A percentile compares a stretch with the other conserved stretches of the same genome.
phyloP scores from a whole-genome alignment of 768 basidiomycete genomes.

The Pulveroboletus sp. region DNA sequence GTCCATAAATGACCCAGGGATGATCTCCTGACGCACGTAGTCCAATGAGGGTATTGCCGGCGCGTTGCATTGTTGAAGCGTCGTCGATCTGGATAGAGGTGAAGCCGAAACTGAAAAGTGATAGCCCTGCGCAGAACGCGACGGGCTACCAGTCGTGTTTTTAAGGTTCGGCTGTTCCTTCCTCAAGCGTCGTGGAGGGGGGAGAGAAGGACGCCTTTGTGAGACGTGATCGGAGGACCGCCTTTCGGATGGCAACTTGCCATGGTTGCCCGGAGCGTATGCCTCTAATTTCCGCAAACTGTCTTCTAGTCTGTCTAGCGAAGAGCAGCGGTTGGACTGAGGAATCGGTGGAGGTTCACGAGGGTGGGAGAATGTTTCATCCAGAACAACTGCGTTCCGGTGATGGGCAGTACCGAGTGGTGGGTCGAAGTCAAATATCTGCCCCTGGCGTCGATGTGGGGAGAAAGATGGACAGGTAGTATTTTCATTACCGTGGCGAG shows the following conservation, averaged over 20 bases:
- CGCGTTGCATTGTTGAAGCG: background rate
- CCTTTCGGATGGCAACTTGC: conserved; percentile 19
- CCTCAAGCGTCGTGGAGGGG: conserved; percentile 12
- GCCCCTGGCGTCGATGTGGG: conserved; percentile 24
- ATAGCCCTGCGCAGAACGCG: background rate
- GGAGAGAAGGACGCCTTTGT: conserved; percentile 20
- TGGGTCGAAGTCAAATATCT: conserved; percentile 20
- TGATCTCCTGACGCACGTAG: conserved; percentile 2
- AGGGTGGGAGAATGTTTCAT: conserved; percentile 13
- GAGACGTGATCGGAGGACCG: background rate
- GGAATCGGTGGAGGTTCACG: conserved; percentile 23
- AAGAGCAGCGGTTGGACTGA: conserved; percentile 23
- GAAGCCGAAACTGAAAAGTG: conserved; percentile 8
- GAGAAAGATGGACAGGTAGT: conserved; percentile 5
- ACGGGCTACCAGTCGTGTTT: background rate
- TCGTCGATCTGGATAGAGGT: conserved; percentile 2
- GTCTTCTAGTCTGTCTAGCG: conserved; percentile 31
- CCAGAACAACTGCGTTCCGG: conserved; percentile 1
- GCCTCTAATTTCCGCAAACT: conserved; percentile 34
- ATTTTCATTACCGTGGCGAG: conserved; percentile 8
- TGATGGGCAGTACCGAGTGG: background rate
- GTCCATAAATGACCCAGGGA: conserved; percentile 30
- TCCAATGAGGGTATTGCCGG: background rate
- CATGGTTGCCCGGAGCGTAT: conserved; percentile 25
- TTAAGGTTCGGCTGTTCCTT: conserved; percentile 12